Evolutionary conservation across 2,329 filamentous ascomycete genomes (phyloP).

Genomic region (Lasiodiplodia sp.): DNA sequence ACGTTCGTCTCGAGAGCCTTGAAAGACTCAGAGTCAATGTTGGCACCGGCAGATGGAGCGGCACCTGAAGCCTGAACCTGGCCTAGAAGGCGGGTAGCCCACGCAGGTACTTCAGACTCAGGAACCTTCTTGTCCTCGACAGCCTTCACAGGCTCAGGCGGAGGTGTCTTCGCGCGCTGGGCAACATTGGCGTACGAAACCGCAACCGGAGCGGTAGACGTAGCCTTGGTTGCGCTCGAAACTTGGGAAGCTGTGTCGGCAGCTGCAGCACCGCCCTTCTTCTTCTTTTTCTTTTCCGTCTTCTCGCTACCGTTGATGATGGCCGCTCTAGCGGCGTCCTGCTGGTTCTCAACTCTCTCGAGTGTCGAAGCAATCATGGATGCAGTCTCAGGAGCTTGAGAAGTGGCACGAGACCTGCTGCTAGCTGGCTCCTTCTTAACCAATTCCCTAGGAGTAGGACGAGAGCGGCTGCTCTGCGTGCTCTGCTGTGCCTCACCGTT

Average conservation of each 20-base stretch:
- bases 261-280: constrained; percentile 65
- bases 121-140: constrained; percentile 34
- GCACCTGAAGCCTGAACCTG: constrained; percentile 37
- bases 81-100: constrained; percentile 45
- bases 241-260: constrained; percentile 58
- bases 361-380: constrained; percentile 48
- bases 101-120: constrained; percentile 43
- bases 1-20: constrained; percentile 61
- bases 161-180: constrained; percentile 44
- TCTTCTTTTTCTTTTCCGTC: constrained; percentile 68
- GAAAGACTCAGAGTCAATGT: constrained; percentile 55
- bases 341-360: constrained; percentile 52
- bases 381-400: constrained; percentile 47
- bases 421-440: constrained; percentile 44
- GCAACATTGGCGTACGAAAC: constrained; percentile 53
- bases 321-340: constrained; percentile 49
- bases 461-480: constrained; percentile 37
- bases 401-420: constrained; percentile 39
- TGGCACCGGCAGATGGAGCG: constrained; percentile 32
- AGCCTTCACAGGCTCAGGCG: constrained; percentile 34
- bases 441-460: constrained; percentile 36
- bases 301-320: constrained; percentile 50
- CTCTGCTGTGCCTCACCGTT: constrained; percentile 48
- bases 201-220: constrained; percentile 34
- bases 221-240: constrained; percentile 31